A percentile compares a stretch with the other conserved stretches of the same genome.
These are phyloP conservation scores for Amphibolis antarctica DNA, from an alignment of 106 monocot species.

Conservation along the genomic window DNA sequence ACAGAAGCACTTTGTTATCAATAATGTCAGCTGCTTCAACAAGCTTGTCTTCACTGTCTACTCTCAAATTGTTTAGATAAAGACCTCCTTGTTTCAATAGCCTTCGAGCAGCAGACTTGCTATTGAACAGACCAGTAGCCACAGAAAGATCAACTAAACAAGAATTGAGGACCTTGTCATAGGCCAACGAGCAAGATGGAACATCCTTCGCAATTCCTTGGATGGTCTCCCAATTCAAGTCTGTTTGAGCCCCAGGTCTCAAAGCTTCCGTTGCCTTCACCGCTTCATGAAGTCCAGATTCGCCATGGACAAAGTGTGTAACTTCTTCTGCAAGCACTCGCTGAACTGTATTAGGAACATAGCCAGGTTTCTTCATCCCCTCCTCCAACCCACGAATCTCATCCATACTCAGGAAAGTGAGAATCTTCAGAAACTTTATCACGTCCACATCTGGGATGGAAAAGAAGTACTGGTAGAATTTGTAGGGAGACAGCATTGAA, in stretches of 20 bases:
- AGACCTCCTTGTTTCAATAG: slow-evolving; percentile 80
- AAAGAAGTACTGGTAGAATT: slow-evolving; percentile 88
- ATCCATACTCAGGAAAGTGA: slow-evolving; percentile 76
- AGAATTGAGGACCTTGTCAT: slow-evolving; percentile 54
- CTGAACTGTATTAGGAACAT: slow-evolving; percentile 62
- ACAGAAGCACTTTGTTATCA: slow-evolving; percentile 67
- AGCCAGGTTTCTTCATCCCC: slow-evolving; percentile 54
- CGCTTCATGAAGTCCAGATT: slow-evolving; percentile 67
- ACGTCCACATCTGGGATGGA: slow-evolving; percentile 82
- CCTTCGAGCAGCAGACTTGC: slow-evolving; percentile 73
- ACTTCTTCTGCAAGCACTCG: slow-evolving; percentile 82
- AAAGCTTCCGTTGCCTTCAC: slow-evolving; percentile 65
- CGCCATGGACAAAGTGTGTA: slow-evolving; percentile 82
- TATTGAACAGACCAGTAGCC: slow-evolving; percentile 49
- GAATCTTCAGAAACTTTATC: slow-evolving; percentile 70
- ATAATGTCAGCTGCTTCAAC: slow-evolving; percentile 57
- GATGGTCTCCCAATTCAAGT: slow-evolving; percentile 48
- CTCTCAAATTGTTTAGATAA: slow-evolving; percentile 75
- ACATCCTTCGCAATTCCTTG: slow-evolving; percentile 78
- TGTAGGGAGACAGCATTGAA: slow-evolving; percentile 67
- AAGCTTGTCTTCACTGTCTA: slow-evolving; percentile 64
- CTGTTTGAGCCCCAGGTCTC: slow-evolving; percentile 61
- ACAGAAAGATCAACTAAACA: slow-evolving; percentile 64
- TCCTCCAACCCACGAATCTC: slow-evolving; percentile 69
- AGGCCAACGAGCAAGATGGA: slow-evolving; percentile 56